Conservation (phyloP, 495 filamentous ascomycete species). For the Talaromyces thailandensis region DNA sequence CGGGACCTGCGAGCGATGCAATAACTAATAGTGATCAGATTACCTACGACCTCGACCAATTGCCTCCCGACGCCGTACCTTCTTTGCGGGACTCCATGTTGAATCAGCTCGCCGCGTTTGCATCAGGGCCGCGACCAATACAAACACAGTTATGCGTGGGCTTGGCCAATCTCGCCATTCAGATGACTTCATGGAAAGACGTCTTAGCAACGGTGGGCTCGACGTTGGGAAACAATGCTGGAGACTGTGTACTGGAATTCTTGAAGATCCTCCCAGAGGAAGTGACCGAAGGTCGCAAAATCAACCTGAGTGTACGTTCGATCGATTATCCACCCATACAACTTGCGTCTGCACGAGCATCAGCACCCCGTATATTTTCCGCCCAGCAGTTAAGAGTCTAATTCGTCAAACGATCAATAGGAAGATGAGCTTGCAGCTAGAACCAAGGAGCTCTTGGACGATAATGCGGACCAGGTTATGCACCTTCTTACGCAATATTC, state of each 20-base stretch:
- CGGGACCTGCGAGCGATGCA: neutral
- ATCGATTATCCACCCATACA: slow-evolving; percentile 29
- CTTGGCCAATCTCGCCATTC: slow-evolving; percentile 85
- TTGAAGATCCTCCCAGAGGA: slow-evolving; percentile 94
- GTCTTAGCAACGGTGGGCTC: slow-evolving; percentile 74
- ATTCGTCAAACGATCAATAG: slow-evolving; percentile 44
- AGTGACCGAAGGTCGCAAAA: slow-evolving; percentile 97
- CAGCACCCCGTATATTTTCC: slow-evolving; percentile 14
- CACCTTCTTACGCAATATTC: slow-evolving; percentile 78
- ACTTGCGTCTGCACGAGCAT: slow-evolving; percentile 10
- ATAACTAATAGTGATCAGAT: slow-evolving; percentile 41
- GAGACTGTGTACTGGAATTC: slow-evolving; percentile 87
- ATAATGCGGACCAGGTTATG: slow-evolving; percentile 83
- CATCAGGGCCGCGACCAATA: slow-evolving; percentile 79
- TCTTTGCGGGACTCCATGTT: slow-evolving; percentile 76
- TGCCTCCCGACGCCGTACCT: slow-evolving; percentile 64
- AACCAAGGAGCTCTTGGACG: slow-evolving; percentile 78
- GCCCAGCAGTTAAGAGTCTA: slow-evolving; percentile 30
- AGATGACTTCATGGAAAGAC: slow-evolving; percentile 94
- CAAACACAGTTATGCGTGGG: slow-evolving; percentile 93
- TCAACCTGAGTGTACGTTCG: slow-evolving; percentile 92
- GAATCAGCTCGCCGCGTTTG: slow-evolving; percentile 65
- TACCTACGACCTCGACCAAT: slow-evolving; percentile 75
- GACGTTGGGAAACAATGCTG: slow-evolving; percentile 64
- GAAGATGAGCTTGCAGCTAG: slow-evolving; percentile 82